Conservation (phyloP, 768 basidiomycete genomes). For the Rhizopogon vesiculosus region DNA sequence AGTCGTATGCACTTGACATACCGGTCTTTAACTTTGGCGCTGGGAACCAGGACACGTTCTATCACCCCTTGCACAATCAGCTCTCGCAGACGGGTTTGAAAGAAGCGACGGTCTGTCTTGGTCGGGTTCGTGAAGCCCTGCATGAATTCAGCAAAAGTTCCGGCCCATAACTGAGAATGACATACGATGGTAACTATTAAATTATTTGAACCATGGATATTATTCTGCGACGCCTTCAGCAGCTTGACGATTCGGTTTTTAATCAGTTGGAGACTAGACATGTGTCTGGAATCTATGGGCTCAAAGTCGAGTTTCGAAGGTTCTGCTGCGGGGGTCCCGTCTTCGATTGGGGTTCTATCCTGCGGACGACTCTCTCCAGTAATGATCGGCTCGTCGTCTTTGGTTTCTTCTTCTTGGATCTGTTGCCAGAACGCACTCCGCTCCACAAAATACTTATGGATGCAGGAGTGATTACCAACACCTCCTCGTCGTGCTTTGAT, state of each 20-base stretch:
- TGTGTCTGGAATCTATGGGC: conserved; percentile 71
- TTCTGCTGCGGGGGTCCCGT: conserved; percentile 13
- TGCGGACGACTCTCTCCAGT: conserved; percentile 7
- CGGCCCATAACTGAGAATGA: conserved; percentile 3
- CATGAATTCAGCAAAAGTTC: background rate
- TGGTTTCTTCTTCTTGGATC: conserved; percentile 65
- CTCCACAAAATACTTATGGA: conserved; percentile 84
- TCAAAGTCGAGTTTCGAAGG: conserved; percentile 48
- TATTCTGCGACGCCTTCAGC: conserved; percentile 62
- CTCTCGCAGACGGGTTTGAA: conserved; percentile 68
- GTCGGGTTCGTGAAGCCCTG: conserved; percentile 76
- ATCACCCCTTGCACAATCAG: conserved; percentile 69
- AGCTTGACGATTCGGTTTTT: conserved; percentile 68
- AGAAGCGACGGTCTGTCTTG: conserved; percentile 78
- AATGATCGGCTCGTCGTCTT: conserved; percentile 22
- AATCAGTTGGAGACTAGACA: conserved; percentile 71
- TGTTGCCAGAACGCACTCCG: conserved; percentile 71
- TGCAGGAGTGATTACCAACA: conserved; percentile 69
- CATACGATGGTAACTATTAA: conserved; percentile 74
- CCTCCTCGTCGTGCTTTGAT: conserved; percentile 77
- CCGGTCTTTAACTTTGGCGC: conserved; percentile 41
- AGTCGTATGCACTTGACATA: conserved; percentile 65
- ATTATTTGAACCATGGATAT: conserved; percentile 70
- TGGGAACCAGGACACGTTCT: conserved; percentile 71
- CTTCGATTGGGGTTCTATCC: conserved; percentile 11